A percentile compares a stretch with the other conserved stretches of the same genome.
Evolutionary conservation across 228 moss, liverwort and hornwort genomes (phyloP).

Genomic region (Sphagnum fallax): DNA sequence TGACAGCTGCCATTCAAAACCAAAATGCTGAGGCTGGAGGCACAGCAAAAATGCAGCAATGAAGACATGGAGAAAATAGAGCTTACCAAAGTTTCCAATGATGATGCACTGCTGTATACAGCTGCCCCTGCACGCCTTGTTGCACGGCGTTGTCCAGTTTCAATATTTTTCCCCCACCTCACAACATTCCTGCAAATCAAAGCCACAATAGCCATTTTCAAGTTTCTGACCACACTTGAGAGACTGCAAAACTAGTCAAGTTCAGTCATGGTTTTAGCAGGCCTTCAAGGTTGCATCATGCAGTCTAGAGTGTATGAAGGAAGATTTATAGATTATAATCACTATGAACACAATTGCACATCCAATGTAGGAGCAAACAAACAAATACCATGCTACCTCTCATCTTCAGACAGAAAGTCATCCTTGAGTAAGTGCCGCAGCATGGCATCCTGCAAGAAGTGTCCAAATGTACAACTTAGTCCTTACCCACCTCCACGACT

Average conservation of each 20-base stretch:
- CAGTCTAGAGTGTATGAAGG: too few species aligned
- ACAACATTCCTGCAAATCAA: slow-evolving; percentile 55
- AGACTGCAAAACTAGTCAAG: not conserved
- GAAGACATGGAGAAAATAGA: not conserved
- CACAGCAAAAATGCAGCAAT: not conserved
- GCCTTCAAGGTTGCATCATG: too few species aligned
- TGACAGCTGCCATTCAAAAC: not conserved
- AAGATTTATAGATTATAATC: too few species aligned
- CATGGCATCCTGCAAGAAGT: slow-evolving; percentile 62
- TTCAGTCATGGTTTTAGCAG: not conserved
- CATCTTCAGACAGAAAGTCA: slow-evolving; percentile 51
- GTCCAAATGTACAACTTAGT: not conserved
- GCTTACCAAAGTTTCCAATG: slow-evolving; percentile 88
- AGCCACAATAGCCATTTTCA: not conserved
- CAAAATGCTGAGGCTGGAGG: not conserved
- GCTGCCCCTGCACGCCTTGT: slow-evolving; percentile 75
- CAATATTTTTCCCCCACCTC: slow-evolving; percentile 91
- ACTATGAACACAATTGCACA: too few species aligned
- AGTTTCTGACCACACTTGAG: not conserved
- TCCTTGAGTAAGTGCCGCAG: slow-evolving; percentile 57
- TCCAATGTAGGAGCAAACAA: too few species aligned
- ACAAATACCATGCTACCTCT: slow-evolving; percentile 34
- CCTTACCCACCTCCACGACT: too few species aligned
- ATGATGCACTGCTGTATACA: slow-evolving; percentile 83
- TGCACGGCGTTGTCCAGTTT: slow-evolving; percentile 82